phyloP scores from a whole-genome alignment of 78 protist species.

The Dictyostelium discoideum region dicty_2.7 NC_007088.5:4907501-4908000 shows the following conservation, averaged over 20 bases:
- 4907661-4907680: background rate
- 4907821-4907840: background rate
- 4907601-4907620: background rate
- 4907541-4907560: background rate
- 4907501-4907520: too few relatives aligned
- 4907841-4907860: background rate
- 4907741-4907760: too few relatives aligned
- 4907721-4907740: too few relatives aligned
- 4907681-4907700: background rate
- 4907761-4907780: background rate
- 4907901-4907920: background rate
- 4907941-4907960: background rate
- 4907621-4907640: background rate
- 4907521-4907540: too few relatives aligned
- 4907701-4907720: background rate
- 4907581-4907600: background rate
- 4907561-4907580: background rate
- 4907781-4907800: background rate
- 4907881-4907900: too few relatives aligned
- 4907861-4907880: background rate
- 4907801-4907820: background rate
- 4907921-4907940: background rate
- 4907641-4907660: background rate
- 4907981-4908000: too few relatives aligned
- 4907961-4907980: too few relatives aligned